These are phyloP conservation scores for Lachnellula subtilissima DNA, from an alignment of 2,329 filamentous ascomycete species.

Conservation along the genomic window DNA sequence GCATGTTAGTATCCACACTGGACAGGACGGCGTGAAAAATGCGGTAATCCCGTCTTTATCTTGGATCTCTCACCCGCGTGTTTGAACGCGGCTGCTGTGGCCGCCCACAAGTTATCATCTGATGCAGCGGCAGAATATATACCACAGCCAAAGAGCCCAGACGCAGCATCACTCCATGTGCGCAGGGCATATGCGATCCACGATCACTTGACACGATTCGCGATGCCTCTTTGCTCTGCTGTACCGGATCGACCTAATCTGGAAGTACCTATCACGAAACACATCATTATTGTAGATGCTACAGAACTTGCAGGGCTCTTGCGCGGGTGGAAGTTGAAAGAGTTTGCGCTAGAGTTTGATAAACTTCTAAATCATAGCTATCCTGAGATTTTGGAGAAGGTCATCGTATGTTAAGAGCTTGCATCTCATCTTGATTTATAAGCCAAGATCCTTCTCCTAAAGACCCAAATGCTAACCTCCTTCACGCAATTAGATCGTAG, in stretches of 20 bases:
- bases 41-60: not conserved
- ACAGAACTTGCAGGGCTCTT: not conserved
- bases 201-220: not conserved
- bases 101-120: not conserved
- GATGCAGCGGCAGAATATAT: not conserved
- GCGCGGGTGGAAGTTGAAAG: not conserved
- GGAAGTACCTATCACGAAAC: not conserved
- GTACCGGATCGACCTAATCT: not conserved
- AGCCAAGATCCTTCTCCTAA: not conserved
- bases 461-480: not conserved
- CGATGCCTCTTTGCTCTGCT: slow-evolving; percentile 1
- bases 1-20: not conserved
- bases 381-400: not conserved
- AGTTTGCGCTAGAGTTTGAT: not conserved
- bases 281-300: not conserved
- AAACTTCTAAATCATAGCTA: not conserved
- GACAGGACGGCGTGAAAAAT: not conserved
- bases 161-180: not conserved
- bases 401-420: not conserved
- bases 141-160: not conserved
- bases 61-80: not conserved
- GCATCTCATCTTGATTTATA: not conserved
- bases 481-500: not conserved
- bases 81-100: not conserved
- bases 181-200: not conserved